These are phyloP conservation scores for Warburgia ugandensis DNA, from an alignment of 164 flowering plant species.

Conservation along the genomic window DNA sequence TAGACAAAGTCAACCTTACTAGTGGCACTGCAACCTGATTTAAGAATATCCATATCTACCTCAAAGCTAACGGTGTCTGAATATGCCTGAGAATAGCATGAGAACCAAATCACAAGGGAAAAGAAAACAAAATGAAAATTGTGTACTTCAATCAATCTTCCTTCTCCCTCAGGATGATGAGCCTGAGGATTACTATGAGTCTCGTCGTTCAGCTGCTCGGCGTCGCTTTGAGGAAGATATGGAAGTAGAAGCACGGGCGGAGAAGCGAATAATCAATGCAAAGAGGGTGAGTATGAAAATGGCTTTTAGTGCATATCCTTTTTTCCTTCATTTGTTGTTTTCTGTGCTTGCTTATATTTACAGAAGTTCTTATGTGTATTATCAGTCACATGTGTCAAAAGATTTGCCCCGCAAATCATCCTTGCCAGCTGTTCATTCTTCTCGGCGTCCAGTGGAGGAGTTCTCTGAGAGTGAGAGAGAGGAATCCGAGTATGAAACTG, in stretches of 20 bases:
- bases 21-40: too few relatives aligned
- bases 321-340: background rate
- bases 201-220: constrained; percentile 53
- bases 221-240: constrained; percentile 78
- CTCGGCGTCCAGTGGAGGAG: constrained; percentile 50
- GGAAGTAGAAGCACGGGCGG: constrained; percentile 85
- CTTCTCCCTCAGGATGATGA: constrained; percentile 68
- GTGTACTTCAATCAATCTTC: constrained; percentile 3
- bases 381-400: constrained; percentile 43
- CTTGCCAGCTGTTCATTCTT: constrained; percentile 37
- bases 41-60: too few relatives aligned
- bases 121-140: background rate
- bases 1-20: too few relatives aligned
- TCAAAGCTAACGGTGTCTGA: too few relatives aligned
- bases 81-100: too few relatives aligned
- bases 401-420: constrained; percentile 59
- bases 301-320: background rate
- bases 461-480: constrained; percentile 85
- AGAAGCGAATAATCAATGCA: constrained; percentile 85
- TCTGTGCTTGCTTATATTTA: background rate
- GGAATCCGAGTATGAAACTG: constrained; percentile 94
- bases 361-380: background rate
- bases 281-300: constrained; percentile 48
- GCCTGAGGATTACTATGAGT: constrained; percentile 50
- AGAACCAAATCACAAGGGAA: background rate